Conservation (phyloP, 257 asterid genomes). For the Fraxinus pennsylvanica region DNA sequence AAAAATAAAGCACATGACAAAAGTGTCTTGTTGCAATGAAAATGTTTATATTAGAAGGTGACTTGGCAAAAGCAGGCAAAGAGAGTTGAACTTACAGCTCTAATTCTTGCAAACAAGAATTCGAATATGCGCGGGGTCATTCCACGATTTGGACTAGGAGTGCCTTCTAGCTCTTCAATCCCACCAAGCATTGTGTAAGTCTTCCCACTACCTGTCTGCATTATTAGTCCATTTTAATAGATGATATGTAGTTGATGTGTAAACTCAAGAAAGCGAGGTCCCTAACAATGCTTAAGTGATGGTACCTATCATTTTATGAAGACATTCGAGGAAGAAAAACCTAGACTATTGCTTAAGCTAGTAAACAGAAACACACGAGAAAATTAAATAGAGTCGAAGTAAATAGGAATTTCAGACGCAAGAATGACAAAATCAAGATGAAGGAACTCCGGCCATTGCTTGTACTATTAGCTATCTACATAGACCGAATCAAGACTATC, state of each 20-base stretch:
- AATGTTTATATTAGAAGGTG: slow-evolving; percentile 21
- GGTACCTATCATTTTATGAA: neutral
- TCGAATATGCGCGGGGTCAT: slow-evolving; percentile 98
- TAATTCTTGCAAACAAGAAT: slow-evolving; percentile 91
- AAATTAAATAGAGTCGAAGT: neutral
- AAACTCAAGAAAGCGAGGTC: slow-evolving; percentile 11
- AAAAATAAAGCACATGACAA: slow-evolving; percentile 9
- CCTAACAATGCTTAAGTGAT: neutral
- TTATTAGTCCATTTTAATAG: slow-evolving; percentile 13
- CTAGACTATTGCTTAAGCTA: neutral
- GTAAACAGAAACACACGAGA: neutral
- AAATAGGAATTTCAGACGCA: neutral
- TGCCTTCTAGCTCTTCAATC: slow-evolving; percentile 69
- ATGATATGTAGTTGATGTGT: slow-evolving; percentile 9
- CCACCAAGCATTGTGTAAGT: slow-evolving; percentile 97
- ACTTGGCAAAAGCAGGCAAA: slow-evolving; percentile 8
- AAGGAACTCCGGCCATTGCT: neutral
- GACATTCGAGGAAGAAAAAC: neutral
- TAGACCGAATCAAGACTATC: neutral
- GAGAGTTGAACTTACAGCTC: slow-evolving; percentile 63
- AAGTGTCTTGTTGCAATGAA: slow-evolving; percentile 14
- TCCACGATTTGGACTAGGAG: slow-evolving; percentile 84
- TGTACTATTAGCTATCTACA: neutral
- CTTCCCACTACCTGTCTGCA: slow-evolving; percentile 99
- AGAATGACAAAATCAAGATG: neutral